phyloP scores from a whole-genome alignment of 495 filamentous ascomycete species.

The Poronia punctata region DNA sequence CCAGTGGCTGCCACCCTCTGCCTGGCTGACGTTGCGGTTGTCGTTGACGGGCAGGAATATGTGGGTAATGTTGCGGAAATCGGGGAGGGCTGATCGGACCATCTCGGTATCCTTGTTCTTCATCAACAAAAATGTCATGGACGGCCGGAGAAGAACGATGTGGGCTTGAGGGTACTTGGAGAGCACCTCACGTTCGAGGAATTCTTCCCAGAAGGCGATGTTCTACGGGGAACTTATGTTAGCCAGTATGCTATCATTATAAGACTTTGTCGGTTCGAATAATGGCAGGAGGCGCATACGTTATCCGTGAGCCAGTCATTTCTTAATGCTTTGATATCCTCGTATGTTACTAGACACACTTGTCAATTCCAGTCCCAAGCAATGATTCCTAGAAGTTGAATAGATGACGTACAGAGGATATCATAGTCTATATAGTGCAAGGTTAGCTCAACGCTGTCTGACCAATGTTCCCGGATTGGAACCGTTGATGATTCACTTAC shows the following conservation, averaged over 20 bases:
- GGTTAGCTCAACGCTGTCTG: conserved; percentile 3
- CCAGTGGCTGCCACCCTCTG: conserved; percentile 93
- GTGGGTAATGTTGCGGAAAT: conserved; percentile 78
- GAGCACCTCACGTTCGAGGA: conserved; percentile 83
- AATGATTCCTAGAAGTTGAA: not conserved
- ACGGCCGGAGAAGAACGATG: conserved; percentile 86
- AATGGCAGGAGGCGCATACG: conserved; percentile 42
- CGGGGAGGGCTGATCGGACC: conserved; percentile 66
- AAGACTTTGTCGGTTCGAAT: conserved; percentile 1
- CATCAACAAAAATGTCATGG: conserved; percentile 89
- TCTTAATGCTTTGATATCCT: conserved; percentile 81
- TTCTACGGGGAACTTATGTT: conserved; percentile 39
- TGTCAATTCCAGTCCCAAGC: conserved; percentile 13
- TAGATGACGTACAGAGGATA: conserved; percentile 32
- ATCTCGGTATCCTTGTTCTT: conserved; percentile 68
- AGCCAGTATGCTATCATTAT: conserved; percentile 12
- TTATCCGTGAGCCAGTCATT: conserved; percentile 98
- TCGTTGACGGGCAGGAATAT: conserved; percentile 98
- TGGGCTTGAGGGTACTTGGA: conserved; percentile 65
- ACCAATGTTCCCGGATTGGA: not conserved
- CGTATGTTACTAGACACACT: conserved; percentile 37
- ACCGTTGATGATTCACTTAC: conserved; percentile 19
- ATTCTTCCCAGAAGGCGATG: conserved; percentile 99
- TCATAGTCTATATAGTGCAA: conserved; percentile 34
- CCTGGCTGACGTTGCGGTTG: conserved; percentile 60